phyloP scores from a whole-genome alignment of 2,329 filamentous ascomycete genomes.

The Alternaria alternata region DNA sequence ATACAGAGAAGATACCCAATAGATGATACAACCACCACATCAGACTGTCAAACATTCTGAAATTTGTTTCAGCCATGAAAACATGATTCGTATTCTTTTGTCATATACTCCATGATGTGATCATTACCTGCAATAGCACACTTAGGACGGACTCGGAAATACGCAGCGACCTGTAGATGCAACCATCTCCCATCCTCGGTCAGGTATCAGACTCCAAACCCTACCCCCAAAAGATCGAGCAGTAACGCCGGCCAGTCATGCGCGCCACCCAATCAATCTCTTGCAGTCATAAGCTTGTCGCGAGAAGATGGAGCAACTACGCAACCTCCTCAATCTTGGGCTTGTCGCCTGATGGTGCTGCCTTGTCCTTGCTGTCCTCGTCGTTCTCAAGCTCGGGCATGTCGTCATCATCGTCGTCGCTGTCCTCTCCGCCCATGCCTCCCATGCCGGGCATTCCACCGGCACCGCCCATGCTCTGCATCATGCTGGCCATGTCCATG shows the following conservation, averaged over 20 bases:
- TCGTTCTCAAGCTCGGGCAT: slow-evolving; percentile 74
- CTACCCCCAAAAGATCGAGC: slow-evolving; percentile 11
- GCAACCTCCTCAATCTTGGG: slow-evolving; percentile 59
- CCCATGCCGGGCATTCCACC: slow-evolving; percentile 33
- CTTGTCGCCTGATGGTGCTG: slow-evolving; percentile 37
- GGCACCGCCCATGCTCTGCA: slow-evolving; percentile 45
- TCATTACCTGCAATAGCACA: slow-evolving; percentile 23
- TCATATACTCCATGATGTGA: slow-evolving; percentile 25
- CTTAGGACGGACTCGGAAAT: slow-evolving; percentile 6
- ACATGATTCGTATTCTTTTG: slow-evolving; percentile 20
- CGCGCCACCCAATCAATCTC: slow-evolving; percentile 9
- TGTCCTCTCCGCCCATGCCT: slow-evolving; percentile 46
- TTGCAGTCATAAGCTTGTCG: slow-evolving; percentile 22
- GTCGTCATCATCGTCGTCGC: slow-evolving; percentile 69
- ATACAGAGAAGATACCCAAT: not conserved
- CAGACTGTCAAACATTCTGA: not conserved
- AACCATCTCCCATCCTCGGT: slow-evolving; percentile 4
- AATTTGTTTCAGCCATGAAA: not conserved
- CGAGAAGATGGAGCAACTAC: slow-evolving; percentile 25
- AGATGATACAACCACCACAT: not conserved
- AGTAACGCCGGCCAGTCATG: slow-evolving; percentile 16
- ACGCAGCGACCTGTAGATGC: slow-evolving; percentile 9
- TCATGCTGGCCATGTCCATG: slow-evolving; percentile 43
- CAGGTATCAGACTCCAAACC: slow-evolving; percentile 12
- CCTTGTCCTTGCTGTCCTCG: slow-evolving; percentile 35